phyloP scores from a whole-genome alignment of 2,329 filamentous ascomycete species.

The Pseudogymnoascus verrucosus region DNA sequence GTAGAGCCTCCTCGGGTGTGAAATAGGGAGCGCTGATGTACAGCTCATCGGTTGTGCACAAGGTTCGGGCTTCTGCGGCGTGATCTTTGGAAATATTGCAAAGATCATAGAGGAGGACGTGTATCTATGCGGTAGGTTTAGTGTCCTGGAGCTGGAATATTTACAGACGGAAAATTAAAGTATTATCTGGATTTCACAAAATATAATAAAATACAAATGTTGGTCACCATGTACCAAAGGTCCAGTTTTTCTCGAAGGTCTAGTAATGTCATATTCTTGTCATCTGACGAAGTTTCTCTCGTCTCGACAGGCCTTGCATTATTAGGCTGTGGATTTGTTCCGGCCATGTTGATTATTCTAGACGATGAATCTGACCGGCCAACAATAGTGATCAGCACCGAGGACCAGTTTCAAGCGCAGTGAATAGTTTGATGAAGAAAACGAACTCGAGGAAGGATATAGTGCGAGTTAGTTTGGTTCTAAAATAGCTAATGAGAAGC shows the following conservation, averaged over 20 bases:
- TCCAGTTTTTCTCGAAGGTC: background rate
- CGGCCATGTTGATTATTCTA: background rate
- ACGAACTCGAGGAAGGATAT: background rate
- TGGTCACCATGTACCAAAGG: background rate
- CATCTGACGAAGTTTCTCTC: background rate
- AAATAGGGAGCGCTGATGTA: constrained; percentile 26
- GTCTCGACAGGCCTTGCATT: background rate
- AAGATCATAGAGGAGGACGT: constrained; percentile 21
- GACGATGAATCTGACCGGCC: background rate
- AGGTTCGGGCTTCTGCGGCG: constrained; percentile 15
- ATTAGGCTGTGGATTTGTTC: background rate
- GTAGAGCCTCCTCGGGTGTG: constrained; percentile 17
- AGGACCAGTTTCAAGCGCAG: background rate
- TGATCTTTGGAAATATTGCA: constrained; percentile 17
- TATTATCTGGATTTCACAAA: background rate
- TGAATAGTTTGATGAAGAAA: background rate
- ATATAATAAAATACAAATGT: background rate
- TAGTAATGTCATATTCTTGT: background rate
- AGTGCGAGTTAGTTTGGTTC: background rate
- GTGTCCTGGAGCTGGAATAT: background rate
- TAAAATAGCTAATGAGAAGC: background rate
- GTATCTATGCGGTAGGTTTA: constrained; percentile 12
- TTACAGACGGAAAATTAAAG: background rate
- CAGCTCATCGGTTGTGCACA: constrained; percentile 20
- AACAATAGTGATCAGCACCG: background rate